Evolutionary conservation across 2,329 filamentous ascomycete genomes (phyloP), one percentile per base, ranked within the genome.

Genomic region (Cytospora schulzeri): DNA sequence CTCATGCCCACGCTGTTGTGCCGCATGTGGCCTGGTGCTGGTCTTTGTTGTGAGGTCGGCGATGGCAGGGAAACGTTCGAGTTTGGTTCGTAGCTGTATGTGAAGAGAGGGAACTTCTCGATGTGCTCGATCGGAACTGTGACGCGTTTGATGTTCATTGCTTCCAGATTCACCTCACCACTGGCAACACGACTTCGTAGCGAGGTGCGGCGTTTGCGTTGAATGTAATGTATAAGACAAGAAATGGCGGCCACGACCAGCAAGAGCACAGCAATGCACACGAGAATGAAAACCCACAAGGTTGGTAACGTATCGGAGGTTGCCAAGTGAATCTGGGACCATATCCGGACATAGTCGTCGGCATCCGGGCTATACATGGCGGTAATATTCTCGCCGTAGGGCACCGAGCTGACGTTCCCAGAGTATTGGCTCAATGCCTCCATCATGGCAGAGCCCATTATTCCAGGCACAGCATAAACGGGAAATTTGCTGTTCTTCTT

Each of bases 111-210:
- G 71, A 97, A 89, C 24, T 84, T 83, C 56, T 91, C 83, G 28
- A 98, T 82, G 48, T 92, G 81, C 11, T 87, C 78, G 54, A 83
- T 79, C 1, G 94, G 92, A 0, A 97, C 91, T 2, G 86, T 91
- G 28, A 97, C 78, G 17, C 90, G 85, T 72, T 92, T 94, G 70
- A 97, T 91, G 2, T 93, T 93, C 69, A 97, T 83, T 3, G 87
- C 88, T 76, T 97, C 93, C 3, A 97, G 81, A 72, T 97, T 91
- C 24, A 96, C 88, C 70, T 97, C 91, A 60, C 94, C 93, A 9
- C 81, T 83, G 64, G 86, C 82, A 19, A 97, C 89, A 15, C 93
- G 87, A 56, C 86, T 84, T 58, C 87, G 86, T 14, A 98, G 79
- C 1, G 81, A 81, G 28, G 82, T 82, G 11, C 93, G 87, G 33